Conservation (phyloP, 169 alveolate species). For the Eimeria necatrix region DNA sequence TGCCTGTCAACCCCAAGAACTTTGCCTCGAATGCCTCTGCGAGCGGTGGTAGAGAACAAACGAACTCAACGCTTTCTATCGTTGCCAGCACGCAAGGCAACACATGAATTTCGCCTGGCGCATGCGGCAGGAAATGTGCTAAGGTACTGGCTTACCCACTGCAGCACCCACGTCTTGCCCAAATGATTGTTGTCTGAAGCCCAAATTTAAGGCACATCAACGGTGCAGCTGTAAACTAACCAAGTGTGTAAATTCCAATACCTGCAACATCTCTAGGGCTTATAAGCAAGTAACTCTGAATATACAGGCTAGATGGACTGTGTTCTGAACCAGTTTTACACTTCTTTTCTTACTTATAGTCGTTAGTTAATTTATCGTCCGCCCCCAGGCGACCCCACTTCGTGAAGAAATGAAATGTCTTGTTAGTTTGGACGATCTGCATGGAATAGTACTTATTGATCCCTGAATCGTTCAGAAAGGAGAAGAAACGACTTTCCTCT, state of each 20-base stretch:
- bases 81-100: neutral
- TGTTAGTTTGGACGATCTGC: slow-evolving; percentile 77
- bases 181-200: slow-evolving; percentile 65
- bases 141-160: slow-evolving; percentile 22
- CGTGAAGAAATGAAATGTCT: slow-evolving; percentile 69
- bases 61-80: neutral
- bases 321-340: too few relatives aligned
- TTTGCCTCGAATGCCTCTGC: slow-evolving; percentile 78
- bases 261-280: neutral
- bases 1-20: slow-evolving; percentile 76
- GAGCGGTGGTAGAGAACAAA: neutral
- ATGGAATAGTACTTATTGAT: slow-evolving; percentile 80
- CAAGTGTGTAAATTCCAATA: too few relatives aligned
- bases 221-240: too few relatives aligned
- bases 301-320: neutral
- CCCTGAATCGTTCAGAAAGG: slow-evolving; percentile 35
- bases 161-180: slow-evolving; percentile 72
- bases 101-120: neutral
- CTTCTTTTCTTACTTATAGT: slow-evolving; percentile 49
- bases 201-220: neutral
- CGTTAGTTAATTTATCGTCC: slow-evolving; percentile 78
- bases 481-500: neutral
- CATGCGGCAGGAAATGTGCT: neutral
- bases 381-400: slow-evolving; percentile 84
- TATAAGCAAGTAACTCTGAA: neutral